phyloP scores from a whole-genome alignment of 768 basidiomycete species.

The Mycena metata region DNA sequence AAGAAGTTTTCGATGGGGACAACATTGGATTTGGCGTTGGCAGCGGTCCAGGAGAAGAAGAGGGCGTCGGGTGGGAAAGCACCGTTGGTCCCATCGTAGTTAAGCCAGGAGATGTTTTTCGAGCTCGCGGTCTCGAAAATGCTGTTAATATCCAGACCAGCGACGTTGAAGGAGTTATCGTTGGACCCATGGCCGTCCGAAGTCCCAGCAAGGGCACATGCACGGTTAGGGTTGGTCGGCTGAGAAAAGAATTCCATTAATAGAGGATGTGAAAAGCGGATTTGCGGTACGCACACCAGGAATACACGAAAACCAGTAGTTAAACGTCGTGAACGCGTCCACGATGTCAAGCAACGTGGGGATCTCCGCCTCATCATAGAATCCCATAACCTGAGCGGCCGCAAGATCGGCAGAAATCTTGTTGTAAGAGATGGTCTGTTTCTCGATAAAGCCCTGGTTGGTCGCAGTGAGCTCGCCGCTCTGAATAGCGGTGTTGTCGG shows the following conservation, averaged over 20 bases:
- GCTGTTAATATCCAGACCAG: slow-evolving; percentile 36
- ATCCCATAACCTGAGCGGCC: slow-evolving; percentile 46
- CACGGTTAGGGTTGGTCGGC: slow-evolving; percentile 51
- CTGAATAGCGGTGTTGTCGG: slow-evolving; percentile 36
- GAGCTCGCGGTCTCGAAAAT: slow-evolving; percentile 47
- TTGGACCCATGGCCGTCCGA: slow-evolving; percentile 48
- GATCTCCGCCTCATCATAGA: slow-evolving; percentile 40
- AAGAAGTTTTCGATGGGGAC: slow-evolving; percentile 47
- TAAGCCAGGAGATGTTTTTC: slow-evolving; percentile 44
- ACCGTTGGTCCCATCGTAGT: slow-evolving; percentile 45
- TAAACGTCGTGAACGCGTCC: slow-evolving; percentile 45
- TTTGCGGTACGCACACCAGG: slow-evolving; percentile 38
- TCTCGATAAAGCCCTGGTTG: slow-evolving; percentile 44
- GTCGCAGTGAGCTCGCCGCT: slow-evolving; percentile 30
- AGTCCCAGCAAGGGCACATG: slow-evolving; percentile 45
- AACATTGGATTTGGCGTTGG: slow-evolving; percentile 40
- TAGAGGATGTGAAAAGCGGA: background rate
- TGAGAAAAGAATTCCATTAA: slow-evolving; percentile 10
- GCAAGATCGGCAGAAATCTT: slow-evolving; percentile 35
- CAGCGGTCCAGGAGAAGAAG: slow-evolving; percentile 42
- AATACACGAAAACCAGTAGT: slow-evolving; percentile 49
- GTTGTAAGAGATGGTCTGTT: slow-evolving; percentile 40
- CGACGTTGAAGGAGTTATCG: slow-evolving; percentile 41
- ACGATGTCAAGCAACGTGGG: slow-evolving; percentile 43
- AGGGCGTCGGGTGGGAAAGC: slow-evolving; percentile 41